Evolutionary conservation across 2,329 filamentous ascomycete genomes (phyloP).

Genomic region (Hysterium pulicare): DNA sequence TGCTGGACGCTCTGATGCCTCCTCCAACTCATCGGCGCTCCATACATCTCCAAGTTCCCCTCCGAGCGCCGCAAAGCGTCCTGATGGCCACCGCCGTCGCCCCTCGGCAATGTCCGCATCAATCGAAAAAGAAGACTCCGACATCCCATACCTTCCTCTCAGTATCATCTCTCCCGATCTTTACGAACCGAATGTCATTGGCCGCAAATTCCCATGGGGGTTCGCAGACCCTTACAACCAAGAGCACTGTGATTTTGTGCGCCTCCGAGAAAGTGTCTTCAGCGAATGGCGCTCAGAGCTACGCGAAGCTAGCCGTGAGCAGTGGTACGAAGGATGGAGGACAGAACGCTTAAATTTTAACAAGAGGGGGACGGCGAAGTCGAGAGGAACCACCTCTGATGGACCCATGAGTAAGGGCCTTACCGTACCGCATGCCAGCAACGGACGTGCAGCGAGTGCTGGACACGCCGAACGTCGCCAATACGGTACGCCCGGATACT

Average conservation of each 20-base stretch:
- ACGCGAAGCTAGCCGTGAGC: slow-evolving; percentile 81
- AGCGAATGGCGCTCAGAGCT: slow-evolving; percentile 89
- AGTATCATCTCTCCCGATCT: slow-evolving; percentile 92
- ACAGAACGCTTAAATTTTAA: slow-evolving; percentile 50
- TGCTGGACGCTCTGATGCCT: slow-evolving; percentile 29
- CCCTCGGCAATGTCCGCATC: slow-evolving; percentile 39
- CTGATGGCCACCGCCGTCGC: slow-evolving; percentile 36
- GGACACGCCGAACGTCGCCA: background rate
- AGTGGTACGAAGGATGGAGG: slow-evolving; percentile 96
- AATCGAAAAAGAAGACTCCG: slow-evolving; percentile 38
- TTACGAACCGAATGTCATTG: slow-evolving; percentile 75
- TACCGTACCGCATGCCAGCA: slow-evolving; percentile 22
- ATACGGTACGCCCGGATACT: background rate
- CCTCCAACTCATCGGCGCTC: slow-evolving; percentile 28
- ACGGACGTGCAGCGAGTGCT: slow-evolving; percentile 31
- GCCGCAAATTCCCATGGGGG: slow-evolving; percentile 92
- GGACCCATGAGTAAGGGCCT: slow-evolving; percentile 24
- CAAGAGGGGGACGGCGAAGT: slow-evolving; percentile 21
- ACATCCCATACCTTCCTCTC: slow-evolving; percentile 72
- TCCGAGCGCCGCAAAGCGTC: slow-evolving; percentile 23
- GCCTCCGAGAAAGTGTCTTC: slow-evolving; percentile 88
- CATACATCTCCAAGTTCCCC: slow-evolving; percentile 31
- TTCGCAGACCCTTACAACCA: slow-evolving; percentile 91
- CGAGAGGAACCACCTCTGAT: slow-evolving; percentile 27
- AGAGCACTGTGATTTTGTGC: slow-evolving; percentile 89